Percentiles rank a stretch among this genome's conserved stretches.
Conservation (phyloP, 148 eudicot species). For the Bassia scoparia region DNA sequence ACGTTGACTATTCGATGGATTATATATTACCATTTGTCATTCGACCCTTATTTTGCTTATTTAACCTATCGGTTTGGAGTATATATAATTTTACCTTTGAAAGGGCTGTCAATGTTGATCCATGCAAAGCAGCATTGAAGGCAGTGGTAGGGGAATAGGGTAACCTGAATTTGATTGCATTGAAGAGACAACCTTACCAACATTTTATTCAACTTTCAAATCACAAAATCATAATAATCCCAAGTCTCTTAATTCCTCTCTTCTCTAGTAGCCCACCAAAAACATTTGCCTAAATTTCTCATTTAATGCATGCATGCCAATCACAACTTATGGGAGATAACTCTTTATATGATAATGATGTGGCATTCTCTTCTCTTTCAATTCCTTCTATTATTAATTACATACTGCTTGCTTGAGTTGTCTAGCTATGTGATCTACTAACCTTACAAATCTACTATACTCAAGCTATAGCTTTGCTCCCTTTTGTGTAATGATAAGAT, state of each 20-base stretch:
- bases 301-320: no score
- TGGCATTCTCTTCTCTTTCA: slow-evolving; percentile 17
- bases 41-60: no score
- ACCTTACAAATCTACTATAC: slow-evolving; percentile 7
- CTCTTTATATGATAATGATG: slow-evolving; percentile 14
- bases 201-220: slow-evolving; percentile 18
- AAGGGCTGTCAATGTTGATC: slow-evolving; percentile 29
- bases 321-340: slow-evolving; percentile 17
- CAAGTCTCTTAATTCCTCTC: background rate
- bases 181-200: slow-evolving; percentile 30
- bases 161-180: slow-evolving; percentile 33
- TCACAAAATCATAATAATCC: background rate
- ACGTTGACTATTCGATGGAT: no score
- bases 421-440: background rate
- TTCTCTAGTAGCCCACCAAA: slow-evolving; percentile 28
- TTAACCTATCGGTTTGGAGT: no score
- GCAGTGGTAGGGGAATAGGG: slow-evolving; percentile 32
- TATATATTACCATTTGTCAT: no score
- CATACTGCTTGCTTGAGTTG: background rate
- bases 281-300: slow-evolving; percentile 27
- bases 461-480: background rate
- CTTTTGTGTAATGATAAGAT: background rate
- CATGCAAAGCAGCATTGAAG: slow-evolving; percentile 31
- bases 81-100: no score
- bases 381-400: background rate